phyloP scores from a whole-genome alignment of 257 asterid species.

The Nicotiana noctiflora region DNA sequence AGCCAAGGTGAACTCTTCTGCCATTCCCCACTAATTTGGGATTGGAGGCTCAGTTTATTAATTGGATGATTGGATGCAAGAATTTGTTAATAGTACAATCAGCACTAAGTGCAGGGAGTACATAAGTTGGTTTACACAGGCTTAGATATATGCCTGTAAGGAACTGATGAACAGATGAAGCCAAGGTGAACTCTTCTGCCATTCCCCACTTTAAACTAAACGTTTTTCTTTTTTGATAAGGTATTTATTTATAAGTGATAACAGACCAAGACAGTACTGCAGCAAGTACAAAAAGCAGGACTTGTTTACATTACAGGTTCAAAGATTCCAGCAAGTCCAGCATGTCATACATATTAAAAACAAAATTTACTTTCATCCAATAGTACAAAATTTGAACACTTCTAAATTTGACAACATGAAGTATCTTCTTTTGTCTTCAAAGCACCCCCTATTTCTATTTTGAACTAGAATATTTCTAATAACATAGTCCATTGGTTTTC shows the following conservation, averaged over 20 bases:
- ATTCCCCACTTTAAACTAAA: neutral
- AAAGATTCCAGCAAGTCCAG: neutral
- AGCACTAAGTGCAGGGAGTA: neutral
- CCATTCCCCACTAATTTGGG: too few species aligned
- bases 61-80: neutral
- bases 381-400: neutral
- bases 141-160: neutral
- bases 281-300: neutral
- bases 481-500: neutral
- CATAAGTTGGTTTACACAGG: neutral
- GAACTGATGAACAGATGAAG: neutral
- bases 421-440: neutral
- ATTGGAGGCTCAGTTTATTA: neutral
- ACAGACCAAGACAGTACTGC: neutral
- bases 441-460: neutral
- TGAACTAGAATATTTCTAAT: neutral
- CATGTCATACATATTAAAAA: neutral
- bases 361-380: neutral
- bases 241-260: neutral
- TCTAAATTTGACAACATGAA: neutral
- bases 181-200: neutral
- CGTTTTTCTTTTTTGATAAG: too few species aligned
- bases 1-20: too few species aligned
- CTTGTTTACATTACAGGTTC: neutral
- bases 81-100: neutral